These are phyloP conservation scores for Phytophthora pseudosyringae DNA, from an alignment of 352 stramenopile species.

Conservation along the genomic window DNA sequence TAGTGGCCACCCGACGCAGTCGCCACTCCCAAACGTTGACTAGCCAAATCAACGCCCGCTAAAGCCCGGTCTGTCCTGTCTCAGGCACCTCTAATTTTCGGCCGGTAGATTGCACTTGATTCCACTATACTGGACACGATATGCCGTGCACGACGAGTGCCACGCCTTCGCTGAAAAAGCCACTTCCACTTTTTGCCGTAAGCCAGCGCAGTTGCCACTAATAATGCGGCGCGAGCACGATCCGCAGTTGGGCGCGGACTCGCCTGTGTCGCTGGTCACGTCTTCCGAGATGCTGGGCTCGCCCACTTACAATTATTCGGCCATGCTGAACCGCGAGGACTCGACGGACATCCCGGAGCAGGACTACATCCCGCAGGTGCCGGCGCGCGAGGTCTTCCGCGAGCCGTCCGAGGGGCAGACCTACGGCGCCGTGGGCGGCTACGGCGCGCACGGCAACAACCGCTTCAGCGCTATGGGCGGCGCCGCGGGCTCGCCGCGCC, in stretches of 20 bases:
- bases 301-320: conserved; percentile 34
- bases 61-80: conserved; percentile 6
- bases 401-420: conserved; percentile 19
- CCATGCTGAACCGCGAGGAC: conserved; percentile 35
- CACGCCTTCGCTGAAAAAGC: not conserved
- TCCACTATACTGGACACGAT: conserved; percentile 29
- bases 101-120: conserved; percentile 14
- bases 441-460: conserved; percentile 6
- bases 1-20: not conserved
- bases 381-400: conserved; percentile 35
- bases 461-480: conserved; percentile 15
- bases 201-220: conserved; percentile 15
- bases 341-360: conserved; percentile 34
- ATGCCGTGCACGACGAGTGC: conserved; percentile 13
- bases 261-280: conserved; percentile 28
- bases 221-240: conserved; percentile 20
- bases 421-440: conserved; percentile 11
- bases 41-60: not conserved
- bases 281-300: conserved; percentile 42
- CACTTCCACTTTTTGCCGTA: conserved; percentile 20
- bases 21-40: not conserved
- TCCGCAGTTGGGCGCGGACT: conserved; percentile 13
- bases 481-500: conserved; percentile 9
- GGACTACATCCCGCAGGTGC: conserved; percentile 28
- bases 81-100: conserved; percentile 10